These are phyloP conservation scores for Coemansia sp. DNA, from an alignment of 192 early-diverging fungal genomes.

Conservation along the genomic window DNA sequence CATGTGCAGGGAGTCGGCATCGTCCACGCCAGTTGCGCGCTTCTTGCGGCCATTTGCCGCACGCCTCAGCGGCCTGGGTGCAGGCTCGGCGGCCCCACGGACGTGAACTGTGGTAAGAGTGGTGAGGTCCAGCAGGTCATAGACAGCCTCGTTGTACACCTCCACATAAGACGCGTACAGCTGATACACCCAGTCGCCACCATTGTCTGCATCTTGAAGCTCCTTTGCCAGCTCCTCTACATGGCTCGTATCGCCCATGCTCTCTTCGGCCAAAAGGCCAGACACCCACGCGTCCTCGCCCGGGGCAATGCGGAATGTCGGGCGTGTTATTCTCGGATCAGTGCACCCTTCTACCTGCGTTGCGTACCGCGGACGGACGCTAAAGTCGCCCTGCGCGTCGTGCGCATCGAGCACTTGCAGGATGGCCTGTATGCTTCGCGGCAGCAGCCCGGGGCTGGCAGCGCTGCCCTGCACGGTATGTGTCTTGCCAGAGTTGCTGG, in stretches of 20 bases:
- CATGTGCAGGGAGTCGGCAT: constrained; percentile 21
- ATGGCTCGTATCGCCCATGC: not conserved
- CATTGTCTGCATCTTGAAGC: constrained; percentile 6
- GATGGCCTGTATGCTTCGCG: constrained; percentile 56
- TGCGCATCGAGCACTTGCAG: constrained; percentile 52
- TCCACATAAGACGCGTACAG: constrained; percentile 89
- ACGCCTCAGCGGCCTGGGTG: constrained; percentile 1
- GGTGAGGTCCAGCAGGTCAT: constrained; percentile 68
- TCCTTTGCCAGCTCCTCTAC: constrained; percentile 16
- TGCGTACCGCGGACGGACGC: constrained; percentile 30
- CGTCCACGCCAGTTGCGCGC: constrained; percentile 4
- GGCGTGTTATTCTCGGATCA: constrained; percentile 24
- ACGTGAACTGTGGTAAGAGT: constrained; percentile 47
- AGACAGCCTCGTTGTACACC: constrained; percentile 84
- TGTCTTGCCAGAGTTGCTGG: constrained; percentile 70
- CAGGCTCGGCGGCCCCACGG: not conserved
- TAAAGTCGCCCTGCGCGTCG: constrained; percentile 35
- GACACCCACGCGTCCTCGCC: constrained; percentile 45
- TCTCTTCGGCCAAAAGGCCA: constrained; percentile 5
- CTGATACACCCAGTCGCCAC: constrained; percentile 64
- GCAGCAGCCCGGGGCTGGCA: constrained; percentile 54
- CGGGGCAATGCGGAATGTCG: constrained; percentile 28
- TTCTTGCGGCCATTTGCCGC: not conserved
- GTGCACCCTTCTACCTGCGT: constrained; percentile 47
- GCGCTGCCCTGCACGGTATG: constrained; percentile 59